Conservation (phyloP, 192 early-diverging fungal genomes). For the Diversispora eburnea region DNA sequence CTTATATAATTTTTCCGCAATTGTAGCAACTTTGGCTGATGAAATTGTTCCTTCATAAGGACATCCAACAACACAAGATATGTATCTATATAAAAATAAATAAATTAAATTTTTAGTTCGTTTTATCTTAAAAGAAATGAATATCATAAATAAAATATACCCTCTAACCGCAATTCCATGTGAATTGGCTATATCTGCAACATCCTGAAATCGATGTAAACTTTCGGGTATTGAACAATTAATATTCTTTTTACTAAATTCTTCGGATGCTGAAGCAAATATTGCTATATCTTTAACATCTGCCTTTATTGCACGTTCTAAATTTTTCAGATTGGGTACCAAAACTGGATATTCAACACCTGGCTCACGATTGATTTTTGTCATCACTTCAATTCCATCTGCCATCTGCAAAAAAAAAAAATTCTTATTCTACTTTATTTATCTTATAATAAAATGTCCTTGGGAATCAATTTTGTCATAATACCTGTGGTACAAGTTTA, state of each 20-base stretch:
- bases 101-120: conserved; percentile 1
- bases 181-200: conserved; percentile 60
- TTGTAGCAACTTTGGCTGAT: conserved; percentile 64
- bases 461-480: not conserved
- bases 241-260: conserved; percentile 87
- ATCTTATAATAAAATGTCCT: not conserved
- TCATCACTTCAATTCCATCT: conserved; percentile 75
- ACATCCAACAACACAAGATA: conserved; percentile 88
- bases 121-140: conserved; percentile 2
- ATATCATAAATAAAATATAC: conserved; percentile 35
- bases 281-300: conserved; percentile 87
- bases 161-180: conserved; percentile 69
- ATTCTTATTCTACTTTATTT: not conserved
- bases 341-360: conserved; percentile 86
- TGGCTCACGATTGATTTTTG: conserved; percentile 54
- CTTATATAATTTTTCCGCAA: conserved; percentile 69
- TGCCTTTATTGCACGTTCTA: conserved; percentile 74
- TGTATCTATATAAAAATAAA: conserved; percentile 58
- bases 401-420: conserved; percentile 61
- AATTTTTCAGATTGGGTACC: conserved; percentile 82
- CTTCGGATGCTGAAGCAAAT: conserved; percentile 84
- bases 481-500: conserved; percentile 91
- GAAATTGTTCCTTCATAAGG: conserved; percentile 84
- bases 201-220: conserved; percentile 63
- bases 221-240: conserved; percentile 88